These are phyloP conservation scores for Lactarius deliciosus DNA, from an alignment of 768 basidiomycete species.

Conservation along the genomic window DNA sequence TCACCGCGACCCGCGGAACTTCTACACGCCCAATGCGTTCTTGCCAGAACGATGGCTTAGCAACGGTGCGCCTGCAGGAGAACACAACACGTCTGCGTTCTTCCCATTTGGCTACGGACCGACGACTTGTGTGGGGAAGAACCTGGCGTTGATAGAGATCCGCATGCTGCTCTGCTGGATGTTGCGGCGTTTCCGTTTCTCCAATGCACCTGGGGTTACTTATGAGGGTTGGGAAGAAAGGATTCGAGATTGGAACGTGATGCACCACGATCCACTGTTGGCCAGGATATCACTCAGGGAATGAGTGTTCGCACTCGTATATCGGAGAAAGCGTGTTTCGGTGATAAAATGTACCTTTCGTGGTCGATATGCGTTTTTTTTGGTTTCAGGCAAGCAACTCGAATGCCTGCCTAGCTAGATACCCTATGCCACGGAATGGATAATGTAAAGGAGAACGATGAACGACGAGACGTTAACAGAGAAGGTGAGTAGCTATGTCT, in stretches of 20 bases:
- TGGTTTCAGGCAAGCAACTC: neutral
- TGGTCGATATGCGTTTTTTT: neutral
- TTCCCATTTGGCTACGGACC: conserved; percentile 47
- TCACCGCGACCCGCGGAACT: conserved; percentile 24
- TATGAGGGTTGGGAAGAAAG: conserved; percentile 20
- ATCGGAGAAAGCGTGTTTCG: neutral
- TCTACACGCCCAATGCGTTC: conserved; percentile 22
- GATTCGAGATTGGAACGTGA: conserved; percentile 23
- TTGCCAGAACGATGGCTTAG: conserved; percentile 25
- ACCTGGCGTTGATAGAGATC: conserved; percentile 44
- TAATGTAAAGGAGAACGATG: neutral
- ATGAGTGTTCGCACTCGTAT: neutral
- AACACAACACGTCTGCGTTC: conserved; percentile 39
- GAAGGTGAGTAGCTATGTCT: neutral
- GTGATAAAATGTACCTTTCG: neutral
- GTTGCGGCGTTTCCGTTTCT: conserved; percentile 39
- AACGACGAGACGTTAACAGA: neutral
- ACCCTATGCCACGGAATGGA: neutral
- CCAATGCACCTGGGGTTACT: neutral
- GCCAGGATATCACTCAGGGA: conserved; percentile 7
- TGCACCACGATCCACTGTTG: conserved; percentile 15
- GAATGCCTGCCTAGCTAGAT: neutral
- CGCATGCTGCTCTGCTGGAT: conserved; percentile 41
- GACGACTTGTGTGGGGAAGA: conserved; percentile 45
- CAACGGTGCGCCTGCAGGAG: conserved; percentile 16